Evolutionary conservation across 2,329 filamentous ascomycete genomes (phyloP).

Genomic region (Domatiomyces globalis): DNA sequence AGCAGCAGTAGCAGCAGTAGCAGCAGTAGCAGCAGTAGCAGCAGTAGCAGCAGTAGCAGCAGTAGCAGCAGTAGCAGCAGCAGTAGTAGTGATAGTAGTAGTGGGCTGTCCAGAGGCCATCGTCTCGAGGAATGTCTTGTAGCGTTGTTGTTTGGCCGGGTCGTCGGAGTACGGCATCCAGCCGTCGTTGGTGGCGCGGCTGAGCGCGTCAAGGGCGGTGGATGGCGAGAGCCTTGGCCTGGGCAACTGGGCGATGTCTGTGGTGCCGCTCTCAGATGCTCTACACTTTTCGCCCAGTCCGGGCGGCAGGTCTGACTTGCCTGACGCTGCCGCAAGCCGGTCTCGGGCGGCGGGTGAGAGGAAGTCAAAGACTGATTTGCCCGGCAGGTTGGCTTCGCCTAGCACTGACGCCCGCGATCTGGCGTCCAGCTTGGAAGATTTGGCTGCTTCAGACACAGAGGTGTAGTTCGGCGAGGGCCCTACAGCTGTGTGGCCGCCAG

Average conservation of each 20-base stretch:
- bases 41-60: too few relatives aligned
- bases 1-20: too few relatives aligned
- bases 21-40: too few relatives aligned
- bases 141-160: conserved; percentile 62
- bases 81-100: too few relatives aligned
- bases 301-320: conserved; percentile 60
- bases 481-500: conserved; percentile 17
- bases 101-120: conserved; percentile 42
- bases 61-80: too few relatives aligned
- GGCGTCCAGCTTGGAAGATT: conserved; percentile 59
- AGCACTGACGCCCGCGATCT: conserved; percentile 63
- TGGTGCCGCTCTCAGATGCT: conserved; percentile 43
- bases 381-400: conserved; percentile 66
- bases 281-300: conserved; percentile 61
- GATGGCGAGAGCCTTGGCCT: conserved; percentile 15
- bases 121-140: conserved; percentile 66
- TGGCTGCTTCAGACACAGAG: conserved; percentile 42
- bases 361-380: conserved; percentile 93
- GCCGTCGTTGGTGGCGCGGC: conserved; percentile 44
- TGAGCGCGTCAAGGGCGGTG: conserved; percentile 54
- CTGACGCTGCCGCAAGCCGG: conserved; percentile 59
- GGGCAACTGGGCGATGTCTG: too few relatives aligned
- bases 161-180: conserved; percentile 80
- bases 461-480: conserved; percentile 35
- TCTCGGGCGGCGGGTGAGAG: conserved; percentile 65